phyloP scores from a whole-genome alignment of 352 stramenopile species.

The Phytophthora litchii region DNA sequence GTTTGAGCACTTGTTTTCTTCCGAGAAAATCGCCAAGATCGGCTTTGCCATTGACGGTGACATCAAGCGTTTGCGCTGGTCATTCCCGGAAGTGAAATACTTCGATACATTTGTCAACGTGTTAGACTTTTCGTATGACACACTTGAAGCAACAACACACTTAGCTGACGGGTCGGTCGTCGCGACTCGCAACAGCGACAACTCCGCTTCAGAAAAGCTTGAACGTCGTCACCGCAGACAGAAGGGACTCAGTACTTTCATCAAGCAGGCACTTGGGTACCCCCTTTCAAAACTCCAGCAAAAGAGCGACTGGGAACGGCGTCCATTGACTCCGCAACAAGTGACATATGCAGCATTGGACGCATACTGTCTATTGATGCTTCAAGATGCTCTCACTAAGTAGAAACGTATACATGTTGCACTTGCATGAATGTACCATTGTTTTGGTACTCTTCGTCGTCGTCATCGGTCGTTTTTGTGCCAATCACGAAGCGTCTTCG shows the following conservation, averaged over 20 bases:
- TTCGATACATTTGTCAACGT: constrained; percentile 74
- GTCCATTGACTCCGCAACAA: constrained; percentile 62
- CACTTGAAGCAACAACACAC: constrained; percentile 30
- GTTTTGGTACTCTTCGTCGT: constrained; percentile 5
- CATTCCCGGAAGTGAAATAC: constrained; percentile 67
- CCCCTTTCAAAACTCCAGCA: constrained; percentile 77
- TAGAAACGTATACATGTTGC: constrained; percentile 12
- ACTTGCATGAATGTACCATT: constrained; percentile 1
- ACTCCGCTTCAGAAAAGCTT: constrained; percentile 15
- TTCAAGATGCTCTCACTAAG: constrained; percentile 41
- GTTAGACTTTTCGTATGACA: constrained; percentile 64
- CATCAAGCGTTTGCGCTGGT: constrained; percentile 70
- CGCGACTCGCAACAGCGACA: constrained; percentile 1
- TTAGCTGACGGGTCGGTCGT: constrained; percentile 33
- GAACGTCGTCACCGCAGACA: constrained; percentile 44
- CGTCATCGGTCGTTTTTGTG: constrained; percentile 13
- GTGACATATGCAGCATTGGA: constrained; percentile 77
- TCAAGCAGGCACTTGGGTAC: constrained; percentile 56
- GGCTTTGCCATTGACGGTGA: constrained; percentile 71
- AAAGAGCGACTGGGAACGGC: constrained; percentile 76
- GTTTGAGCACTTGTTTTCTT: constrained; percentile 65
- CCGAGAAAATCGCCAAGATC: constrained; percentile 56
- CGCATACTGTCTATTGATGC: constrained; percentile 82
- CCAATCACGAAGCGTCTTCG: constrained; percentile 16
- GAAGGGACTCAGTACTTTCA: constrained; percentile 59